These are phyloP conservation scores for Candida taoyuanica DNA, from an alignment of 805 yeast species.

Conservation along the genomic window DNA sequence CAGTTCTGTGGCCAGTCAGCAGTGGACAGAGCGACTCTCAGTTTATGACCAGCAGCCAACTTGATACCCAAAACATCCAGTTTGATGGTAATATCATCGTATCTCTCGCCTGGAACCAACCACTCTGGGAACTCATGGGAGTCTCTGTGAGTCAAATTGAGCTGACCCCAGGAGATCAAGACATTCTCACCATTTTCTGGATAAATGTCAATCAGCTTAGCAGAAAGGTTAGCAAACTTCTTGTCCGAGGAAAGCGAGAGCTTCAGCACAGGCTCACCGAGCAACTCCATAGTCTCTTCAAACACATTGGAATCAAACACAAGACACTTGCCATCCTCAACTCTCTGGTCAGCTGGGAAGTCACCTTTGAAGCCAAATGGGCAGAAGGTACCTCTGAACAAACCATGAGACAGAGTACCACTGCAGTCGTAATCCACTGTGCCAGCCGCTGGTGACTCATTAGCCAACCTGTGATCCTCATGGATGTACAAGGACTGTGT, in stretches of 20 bases:
- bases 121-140: slow-evolving; percentile 38
- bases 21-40: slow-evolving; percentile 39
- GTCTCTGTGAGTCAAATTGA: slow-evolving; percentile 38
- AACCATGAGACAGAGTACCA: slow-evolving; percentile 38
- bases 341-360: slow-evolving; percentile 41
- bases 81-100: slow-evolving; percentile 31
- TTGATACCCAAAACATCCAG: slow-evolving; percentile 39
- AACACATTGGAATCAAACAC: slow-evolving; percentile 32
- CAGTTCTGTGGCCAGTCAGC: slow-evolving; percentile 46
- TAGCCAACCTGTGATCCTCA: slow-evolving; percentile 12
- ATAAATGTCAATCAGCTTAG: slow-evolving; percentile 36
- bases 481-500: slow-evolving; percentile 15
- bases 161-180: slow-evolving; percentile 42
- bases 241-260: slow-evolving; percentile 33
- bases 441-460: background rate
- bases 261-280: slow-evolving; percentile 36
- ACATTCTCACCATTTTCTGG: slow-evolving; percentile 31
- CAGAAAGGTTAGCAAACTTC: slow-evolving; percentile 36
- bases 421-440: slow-evolving; percentile 22
- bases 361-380: slow-evolving; percentile 45
- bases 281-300: slow-evolving; percentile 23
- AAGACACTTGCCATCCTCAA: slow-evolving; percentile 38
- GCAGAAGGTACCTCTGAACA: slow-evolving; percentile 42
- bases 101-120: slow-evolving; percentile 30
- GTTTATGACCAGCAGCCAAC: slow-evolving; percentile 33